Conservation (phyloP, 192 early-diverging fungal species). For the Rhizophagus prolifer region DNA sequence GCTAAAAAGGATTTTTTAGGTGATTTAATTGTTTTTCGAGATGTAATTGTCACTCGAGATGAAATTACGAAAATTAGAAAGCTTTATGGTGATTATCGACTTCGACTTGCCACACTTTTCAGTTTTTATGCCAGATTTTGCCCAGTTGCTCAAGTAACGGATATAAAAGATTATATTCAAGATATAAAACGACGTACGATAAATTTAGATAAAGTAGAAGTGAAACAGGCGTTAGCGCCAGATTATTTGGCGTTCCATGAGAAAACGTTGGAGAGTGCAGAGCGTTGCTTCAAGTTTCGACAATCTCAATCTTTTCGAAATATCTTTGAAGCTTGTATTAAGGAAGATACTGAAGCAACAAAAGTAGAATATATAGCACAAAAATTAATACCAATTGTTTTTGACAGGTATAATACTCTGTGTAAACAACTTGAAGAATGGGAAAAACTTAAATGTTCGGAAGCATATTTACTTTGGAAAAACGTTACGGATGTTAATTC, state of each 20-base stretch:
- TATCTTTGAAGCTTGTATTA: not conserved
- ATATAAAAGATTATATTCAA: not conserved
- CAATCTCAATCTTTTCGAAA: not conserved
- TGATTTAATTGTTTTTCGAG: too few species aligned
- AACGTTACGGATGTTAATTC: not conserved
- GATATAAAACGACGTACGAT: not conserved
- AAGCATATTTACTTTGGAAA: conserved; percentile 11
- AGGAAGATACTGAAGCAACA: not conserved
- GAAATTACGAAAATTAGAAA: not conserved
- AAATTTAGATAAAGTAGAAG: not conserved
- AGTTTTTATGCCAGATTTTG: too few species aligned
- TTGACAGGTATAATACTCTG: not conserved
- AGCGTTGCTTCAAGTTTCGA: not conserved
- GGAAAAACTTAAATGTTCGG: conserved; percentile 1
- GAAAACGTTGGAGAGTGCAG: not conserved
- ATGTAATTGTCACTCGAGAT: not conserved
- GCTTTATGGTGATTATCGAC: too few species aligned
- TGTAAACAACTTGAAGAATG: conserved; percentile 1
- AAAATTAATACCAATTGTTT: not conserved
- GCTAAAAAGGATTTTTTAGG: not conserved
- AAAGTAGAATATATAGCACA: conserved; percentile 1
- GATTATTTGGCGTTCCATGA: conserved; percentile 1
- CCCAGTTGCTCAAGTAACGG: too few species aligned
- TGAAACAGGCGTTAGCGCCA: not conserved
- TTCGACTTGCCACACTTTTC: too few species aligned